A percentile compares a stretch with the other conserved stretches of the same genome.
phyloP scores from a whole-genome alignment of 2,329 filamentous ascomycete genomes.

The Botrytis fragariae region DNA sequence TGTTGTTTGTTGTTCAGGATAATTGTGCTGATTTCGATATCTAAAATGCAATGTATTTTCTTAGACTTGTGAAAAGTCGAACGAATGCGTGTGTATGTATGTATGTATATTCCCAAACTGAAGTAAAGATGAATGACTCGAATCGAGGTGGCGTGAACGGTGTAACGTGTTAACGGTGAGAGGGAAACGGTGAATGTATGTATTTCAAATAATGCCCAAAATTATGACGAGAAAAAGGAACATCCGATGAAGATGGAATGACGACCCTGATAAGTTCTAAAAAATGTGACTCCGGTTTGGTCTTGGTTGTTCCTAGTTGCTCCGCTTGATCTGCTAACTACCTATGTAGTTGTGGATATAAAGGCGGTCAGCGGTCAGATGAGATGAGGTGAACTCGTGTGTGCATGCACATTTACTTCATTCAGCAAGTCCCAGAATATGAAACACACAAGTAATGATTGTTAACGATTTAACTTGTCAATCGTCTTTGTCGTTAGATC shows the following conservation, averaged over 20 bases:
- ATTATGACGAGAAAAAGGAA: not conserved
- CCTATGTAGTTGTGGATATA: slow-evolving; percentile 14
- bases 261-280: not conserved
- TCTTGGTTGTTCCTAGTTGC: slow-evolving; percentile 1
- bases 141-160: not conserved
- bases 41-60: not conserved
- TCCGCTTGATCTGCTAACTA: slow-evolving; percentile 3
- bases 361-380: slow-evolving; percentile 14
- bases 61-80: not conserved
- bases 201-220: not conserved
- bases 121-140: not conserved
- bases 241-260: not conserved
- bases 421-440: slow-evolving; percentile 1
- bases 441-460: not conserved
- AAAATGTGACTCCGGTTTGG: slow-evolving; percentile 1
- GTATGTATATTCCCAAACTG: not conserved
- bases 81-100: not conserved
- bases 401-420: slow-evolving; percentile 1
- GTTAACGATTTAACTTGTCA: not conserved
- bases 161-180: not conserved
- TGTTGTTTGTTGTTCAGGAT: not conserved
- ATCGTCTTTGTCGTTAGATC: not conserved
- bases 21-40: not conserved
- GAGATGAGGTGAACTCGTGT: slow-evolving; percentile 3
- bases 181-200: not conserved